Evolutionary conservation across 2,329 filamentous ascomycete genomes (phyloP), one percentile per base, ranked within the genome.

Genomic region (Bipolaris cookei): DNA sequence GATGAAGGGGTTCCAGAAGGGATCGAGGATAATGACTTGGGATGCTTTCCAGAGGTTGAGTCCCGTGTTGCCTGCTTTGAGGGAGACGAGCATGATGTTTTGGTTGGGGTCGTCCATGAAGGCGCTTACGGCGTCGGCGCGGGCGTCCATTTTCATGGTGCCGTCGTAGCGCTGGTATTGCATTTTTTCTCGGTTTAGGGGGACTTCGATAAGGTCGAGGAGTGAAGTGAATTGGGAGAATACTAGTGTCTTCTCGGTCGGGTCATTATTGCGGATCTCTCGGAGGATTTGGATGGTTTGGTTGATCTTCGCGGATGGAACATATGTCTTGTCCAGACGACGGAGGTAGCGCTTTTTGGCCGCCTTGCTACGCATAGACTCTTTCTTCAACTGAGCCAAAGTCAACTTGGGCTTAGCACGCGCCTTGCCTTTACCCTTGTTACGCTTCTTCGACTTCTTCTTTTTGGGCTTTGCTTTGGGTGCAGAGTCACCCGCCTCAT

Each of bases 1-100:
- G 46, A 96, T 90, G 71, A 90, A 96, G 0, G 92, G 93, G 62
- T 97, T 97, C 91, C 92, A 97, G 79, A 96, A 96, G 0, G 92
- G 92, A 72, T 97, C 92, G 71, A 96, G 87, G 62, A 97, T 90
- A 74, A 97, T 91, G 64, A 97, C 91, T 62, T 92, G 89, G 1
- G 88, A 91, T 0, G 92, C 93, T 16, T 87, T 86, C 37, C 90
- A 91, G 20, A 97, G 83, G 70, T 97, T 97, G 43, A 97, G 84
- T 1, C 93, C 93, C 0, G 92, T 88, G 66, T 94, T 94, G 32
- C 91, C 91, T 1, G 91, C 90, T 67, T 91, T 91, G 46, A 94
- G 81, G 1, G 89, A 92, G 2, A 93, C 85, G 3, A 95, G 82
- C 83, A 95, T 90, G 70, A 94, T 82, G 59, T 83, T 87, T 69